Percentiles rank a stretch among this genome's conserved stretches.
These are phyloP conservation scores for Spongispora temasekensis DNA, from an alignment of 1,284 basidiomycete species.

Conservation along the genomic window DNA sequence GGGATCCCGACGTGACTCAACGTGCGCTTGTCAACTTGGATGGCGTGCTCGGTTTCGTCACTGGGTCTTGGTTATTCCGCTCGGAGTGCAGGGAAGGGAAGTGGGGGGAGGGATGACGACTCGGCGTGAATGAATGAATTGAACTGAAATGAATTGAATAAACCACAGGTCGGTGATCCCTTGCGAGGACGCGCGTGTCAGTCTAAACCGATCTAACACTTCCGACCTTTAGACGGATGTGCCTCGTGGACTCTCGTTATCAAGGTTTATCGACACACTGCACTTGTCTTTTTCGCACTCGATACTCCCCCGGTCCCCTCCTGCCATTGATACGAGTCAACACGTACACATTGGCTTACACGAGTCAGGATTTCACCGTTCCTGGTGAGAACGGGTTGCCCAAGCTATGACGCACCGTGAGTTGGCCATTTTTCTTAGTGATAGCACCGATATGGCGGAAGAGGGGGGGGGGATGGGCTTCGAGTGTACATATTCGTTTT, in stretches of 20 bases:
- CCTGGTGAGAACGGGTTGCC: neutral
- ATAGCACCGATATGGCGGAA: too few relatives aligned
- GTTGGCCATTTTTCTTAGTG: too few relatives aligned
- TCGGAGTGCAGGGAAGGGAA: neutral
- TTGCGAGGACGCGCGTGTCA: neutral
- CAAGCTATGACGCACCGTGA: too few relatives aligned
- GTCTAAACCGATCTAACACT: slow-evolving; percentile 6
- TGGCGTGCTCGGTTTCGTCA: slow-evolving; percentile 5
- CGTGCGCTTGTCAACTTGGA: slow-evolving; percentile 9
- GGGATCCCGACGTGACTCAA: neutral
- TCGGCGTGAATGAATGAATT: neutral
- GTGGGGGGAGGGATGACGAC: neutral
- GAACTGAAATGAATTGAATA: too few relatives aligned
- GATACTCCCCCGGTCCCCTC: neutral
- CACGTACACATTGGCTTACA: slow-evolving; percentile 9
- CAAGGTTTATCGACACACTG: slow-evolving; percentile 13
- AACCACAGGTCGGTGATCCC: too few relatives aligned
- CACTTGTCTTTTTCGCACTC: neutral
- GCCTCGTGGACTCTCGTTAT: slow-evolving; percentile 11
- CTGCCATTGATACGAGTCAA: too few relatives aligned
- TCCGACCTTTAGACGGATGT: neutral
- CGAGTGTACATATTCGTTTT: slow-evolving; percentile 7
- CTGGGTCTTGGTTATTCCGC: neutral
- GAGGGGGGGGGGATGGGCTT: too few relatives aligned
- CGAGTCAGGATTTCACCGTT: neutral